Percentiles rank a stretch among this genome's conserved stretches.
Evolutionary conservation across 1,284 basidiomycete species (phyloP).

Genomic region (Lignosus rhinocerotis): DNA sequence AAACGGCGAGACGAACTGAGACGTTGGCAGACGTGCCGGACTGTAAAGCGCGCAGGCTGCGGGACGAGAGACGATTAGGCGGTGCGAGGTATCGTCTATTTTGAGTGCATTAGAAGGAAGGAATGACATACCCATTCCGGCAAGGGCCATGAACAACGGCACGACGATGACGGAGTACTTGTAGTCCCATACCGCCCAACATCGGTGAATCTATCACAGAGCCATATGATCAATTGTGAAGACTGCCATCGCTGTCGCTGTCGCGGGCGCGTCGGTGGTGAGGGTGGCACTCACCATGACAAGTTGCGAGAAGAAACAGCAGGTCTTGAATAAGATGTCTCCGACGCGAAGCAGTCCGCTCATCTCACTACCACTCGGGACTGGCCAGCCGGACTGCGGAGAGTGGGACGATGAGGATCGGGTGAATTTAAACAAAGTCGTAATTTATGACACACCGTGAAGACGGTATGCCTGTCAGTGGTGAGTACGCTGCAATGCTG

Average conservation of each 20-base stretch:
- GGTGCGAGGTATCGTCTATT: background rate
- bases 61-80: background rate
- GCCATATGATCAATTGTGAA: background rate
- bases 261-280: background rate
- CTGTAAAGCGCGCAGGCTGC: constrained; percentile 15
- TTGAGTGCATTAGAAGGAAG: background rate
- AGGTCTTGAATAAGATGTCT: constrained; percentile 11
- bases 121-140: constrained; percentile 13
- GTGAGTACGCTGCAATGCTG: constrained; percentile 17
- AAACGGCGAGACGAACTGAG: constrained; percentile 16
- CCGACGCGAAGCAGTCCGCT: constrained; percentile 13
- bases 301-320: constrained; percentile 16
- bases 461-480: constrained; percentile 17
- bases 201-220: constrained; percentile 19
- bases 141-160: constrained; percentile 10
- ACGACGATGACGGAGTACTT: constrained; percentile 8
- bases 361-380: constrained; percentile 13
- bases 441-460: constrained; percentile 11
- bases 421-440: background rate
- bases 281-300: constrained; percentile 7
- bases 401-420: background rate
- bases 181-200: constrained; percentile 22
- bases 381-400: constrained; percentile 6
- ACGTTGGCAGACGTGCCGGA: background rate
- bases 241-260: background rate